Percentiles rank a stretch among this genome's conserved stretches.
phyloP scores from a whole-genome alignment of 2,329 filamentous ascomycete genomes.

The Beauveria medogensis region DNA sequence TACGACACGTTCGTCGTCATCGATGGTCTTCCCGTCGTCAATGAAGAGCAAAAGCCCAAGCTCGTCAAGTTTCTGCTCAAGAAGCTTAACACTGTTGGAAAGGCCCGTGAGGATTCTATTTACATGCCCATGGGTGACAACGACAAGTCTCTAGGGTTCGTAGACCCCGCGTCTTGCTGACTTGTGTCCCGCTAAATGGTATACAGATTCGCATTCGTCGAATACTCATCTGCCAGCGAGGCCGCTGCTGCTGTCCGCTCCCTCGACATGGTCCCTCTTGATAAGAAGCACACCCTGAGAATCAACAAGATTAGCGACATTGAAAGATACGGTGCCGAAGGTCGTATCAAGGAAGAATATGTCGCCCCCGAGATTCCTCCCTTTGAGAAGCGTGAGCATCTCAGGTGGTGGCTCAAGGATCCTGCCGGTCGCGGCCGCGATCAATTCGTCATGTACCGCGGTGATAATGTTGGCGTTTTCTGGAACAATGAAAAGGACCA shows the following conservation, averaged over 20 bases:
- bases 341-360: slow-evolving; percentile 88
- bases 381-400: slow-evolving; percentile 91
- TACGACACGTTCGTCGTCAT: slow-evolving; percentile 95
- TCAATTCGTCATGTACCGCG: slow-evolving; percentile 91
- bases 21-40: slow-evolving; percentile 86
- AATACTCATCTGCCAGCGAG: slow-evolving; percentile 86
- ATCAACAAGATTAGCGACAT: slow-evolving; percentile 99
- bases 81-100: slow-evolving; percentile 82
- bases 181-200: background rate
- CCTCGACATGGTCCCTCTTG: slow-evolving; percentile 77
- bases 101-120: slow-evolving; percentile 76
- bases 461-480: slow-evolving; percentile 86
- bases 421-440: slow-evolving; percentile 72
- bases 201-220: slow-evolving; percentile 85
- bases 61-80: slow-evolving; percentile 92
- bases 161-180: slow-evolving; percentile 8
- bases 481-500: slow-evolving; percentile 96
- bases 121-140: slow-evolving; percentile 90
- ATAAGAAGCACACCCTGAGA: slow-evolving; percentile 91
- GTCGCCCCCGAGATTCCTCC: slow-evolving; percentile 70
- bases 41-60: slow-evolving; percentile 84
- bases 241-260: slow-evolving; percentile 82
- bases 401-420: slow-evolving; percentile 89
- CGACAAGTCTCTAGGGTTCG: slow-evolving; percentile 74
- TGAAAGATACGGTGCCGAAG: slow-evolving; percentile 90